phyloP scores from a whole-genome alignment of 192 early-diverging fungal species.

The Linnemannia zychae region DNA sequence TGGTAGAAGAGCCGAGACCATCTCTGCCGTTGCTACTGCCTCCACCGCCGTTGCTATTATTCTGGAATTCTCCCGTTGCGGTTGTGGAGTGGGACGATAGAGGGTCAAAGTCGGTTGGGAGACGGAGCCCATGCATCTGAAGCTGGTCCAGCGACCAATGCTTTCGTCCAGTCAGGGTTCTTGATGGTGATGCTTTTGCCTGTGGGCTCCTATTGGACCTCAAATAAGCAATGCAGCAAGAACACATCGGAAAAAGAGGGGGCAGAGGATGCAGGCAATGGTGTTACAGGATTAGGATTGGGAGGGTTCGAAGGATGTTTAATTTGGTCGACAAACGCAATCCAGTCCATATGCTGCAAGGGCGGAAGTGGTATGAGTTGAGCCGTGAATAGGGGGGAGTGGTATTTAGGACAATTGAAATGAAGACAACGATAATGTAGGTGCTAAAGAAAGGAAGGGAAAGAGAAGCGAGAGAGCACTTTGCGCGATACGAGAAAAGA shows the following conservation, averaged over 20 bases:
- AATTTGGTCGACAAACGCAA: background rate
- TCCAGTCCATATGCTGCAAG: background rate
- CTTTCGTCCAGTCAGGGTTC: background rate
- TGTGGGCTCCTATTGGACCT: conserved; percentile 1
- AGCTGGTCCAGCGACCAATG: conserved; percentile 18
- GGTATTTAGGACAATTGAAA: background rate
- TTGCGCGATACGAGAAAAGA: background rate
- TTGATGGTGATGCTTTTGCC: background rate
- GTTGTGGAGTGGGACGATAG: background rate
- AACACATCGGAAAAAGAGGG: background rate
- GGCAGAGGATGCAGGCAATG: background rate
- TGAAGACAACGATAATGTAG: conserved; percentile 8
- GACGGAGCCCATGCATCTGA: background rate
- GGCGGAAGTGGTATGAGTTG: background rate
- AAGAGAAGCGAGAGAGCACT: background rate
- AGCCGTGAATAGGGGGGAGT: background rate
- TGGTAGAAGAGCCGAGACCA: background rate
- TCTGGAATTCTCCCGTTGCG: background rate
- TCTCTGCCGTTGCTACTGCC: background rate
- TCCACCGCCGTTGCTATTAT: background rate
- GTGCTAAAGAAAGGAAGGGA: background rate
- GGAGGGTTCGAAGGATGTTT: background rate
- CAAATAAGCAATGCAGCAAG: background rate
- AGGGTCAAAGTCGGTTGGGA: background rate
- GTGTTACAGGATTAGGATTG: background rate